phyloP scores from a whole-genome alignment of 139 green algal species.

The Trebouxia sp. region DNA sequence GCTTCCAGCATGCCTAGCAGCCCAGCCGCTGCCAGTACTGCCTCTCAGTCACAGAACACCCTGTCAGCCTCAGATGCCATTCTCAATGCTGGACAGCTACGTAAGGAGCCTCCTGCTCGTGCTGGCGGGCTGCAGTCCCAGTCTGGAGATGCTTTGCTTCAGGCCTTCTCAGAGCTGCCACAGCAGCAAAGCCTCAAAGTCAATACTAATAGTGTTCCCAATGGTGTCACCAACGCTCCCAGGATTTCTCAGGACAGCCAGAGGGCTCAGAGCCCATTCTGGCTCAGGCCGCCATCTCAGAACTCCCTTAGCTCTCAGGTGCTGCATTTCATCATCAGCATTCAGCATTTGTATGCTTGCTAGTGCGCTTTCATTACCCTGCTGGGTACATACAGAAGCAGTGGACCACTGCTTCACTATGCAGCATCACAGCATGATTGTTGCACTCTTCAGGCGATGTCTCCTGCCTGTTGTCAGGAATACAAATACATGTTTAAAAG shows the following conservation, averaged over 20 bases:
- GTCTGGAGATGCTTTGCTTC: background rate
- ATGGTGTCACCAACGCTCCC: background rate
- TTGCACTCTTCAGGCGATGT: too few relatives aligned
- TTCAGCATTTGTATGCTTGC: background rate
- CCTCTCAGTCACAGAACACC: background rate
- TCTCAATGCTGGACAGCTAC: conserved; percentile 7
- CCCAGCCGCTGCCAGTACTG: background rate
- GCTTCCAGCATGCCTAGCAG: background rate
- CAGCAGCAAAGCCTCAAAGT: conserved; percentile 22
- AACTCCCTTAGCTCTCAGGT: background rate
- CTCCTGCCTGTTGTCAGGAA: too few relatives aligned
- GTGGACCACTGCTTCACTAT: too few relatives aligned
- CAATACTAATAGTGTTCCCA: background rate
- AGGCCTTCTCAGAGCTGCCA: conserved; percentile 2
- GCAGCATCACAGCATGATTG: too few relatives aligned
- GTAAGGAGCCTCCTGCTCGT: background rate
- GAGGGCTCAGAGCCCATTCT: background rate
- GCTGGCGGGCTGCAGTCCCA: conserved; percentile 4
- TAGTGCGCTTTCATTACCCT: too few relatives aligned
- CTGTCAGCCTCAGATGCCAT: conserved; percentile 31
- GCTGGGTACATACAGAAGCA: too few relatives aligned
- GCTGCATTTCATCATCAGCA: background rate
- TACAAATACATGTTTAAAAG: too few relatives aligned
- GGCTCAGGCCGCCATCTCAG: background rate
- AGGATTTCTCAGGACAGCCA: background rate